Conservation (phyloP, 306 rosid genomes). For the Quercus robur region DNA sequence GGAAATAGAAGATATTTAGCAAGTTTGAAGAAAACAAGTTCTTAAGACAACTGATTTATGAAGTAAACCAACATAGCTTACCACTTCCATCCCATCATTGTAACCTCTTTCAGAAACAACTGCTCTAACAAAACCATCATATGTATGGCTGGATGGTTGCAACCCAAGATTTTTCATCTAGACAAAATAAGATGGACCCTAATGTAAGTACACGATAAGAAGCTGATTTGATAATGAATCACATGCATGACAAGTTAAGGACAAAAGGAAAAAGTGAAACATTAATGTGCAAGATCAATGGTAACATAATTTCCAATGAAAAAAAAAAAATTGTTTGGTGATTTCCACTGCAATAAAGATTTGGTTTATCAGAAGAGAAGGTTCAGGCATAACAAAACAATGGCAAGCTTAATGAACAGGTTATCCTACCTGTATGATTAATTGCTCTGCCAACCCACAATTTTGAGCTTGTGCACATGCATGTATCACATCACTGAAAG, state of each 20-base stretch:
- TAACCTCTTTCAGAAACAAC: conserved; percentile 46
- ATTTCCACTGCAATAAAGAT: conserved; percentile 6
- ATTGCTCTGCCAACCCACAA: conserved; percentile 51
- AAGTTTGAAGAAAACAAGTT: not conserved
- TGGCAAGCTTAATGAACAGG: conserved; percentile 9
- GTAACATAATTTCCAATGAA: not conserved
- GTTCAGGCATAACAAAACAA: conserved; percentile 14
- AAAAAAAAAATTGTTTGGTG: not conserved
- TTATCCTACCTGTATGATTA: conserved; percentile 56
- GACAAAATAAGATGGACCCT: conserved; percentile 25
- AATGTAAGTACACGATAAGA: conserved; percentile 29
- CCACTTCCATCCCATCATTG: conserved; percentile 53
- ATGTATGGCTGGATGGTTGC: conserved; percentile 58
- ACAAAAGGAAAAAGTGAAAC: not conserved
- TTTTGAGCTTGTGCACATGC: conserved; percentile 48
- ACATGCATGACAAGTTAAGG: not conserved
- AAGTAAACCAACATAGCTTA: conserved; percentile 36
- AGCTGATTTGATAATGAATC: conserved; percentile 14
- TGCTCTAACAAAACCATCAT: conserved; percentile 62
- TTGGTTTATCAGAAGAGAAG: not conserved
- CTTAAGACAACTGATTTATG: conserved; percentile 3
- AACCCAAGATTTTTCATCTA: conserved; percentile 82
- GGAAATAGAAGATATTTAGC: not conserved
- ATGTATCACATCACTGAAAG: conserved; percentile 60
- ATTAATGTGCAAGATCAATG: not conserved